Base-by-base conservation (phyloP, 176 grass and related monocot species). In the Avena sativa region DNA sequence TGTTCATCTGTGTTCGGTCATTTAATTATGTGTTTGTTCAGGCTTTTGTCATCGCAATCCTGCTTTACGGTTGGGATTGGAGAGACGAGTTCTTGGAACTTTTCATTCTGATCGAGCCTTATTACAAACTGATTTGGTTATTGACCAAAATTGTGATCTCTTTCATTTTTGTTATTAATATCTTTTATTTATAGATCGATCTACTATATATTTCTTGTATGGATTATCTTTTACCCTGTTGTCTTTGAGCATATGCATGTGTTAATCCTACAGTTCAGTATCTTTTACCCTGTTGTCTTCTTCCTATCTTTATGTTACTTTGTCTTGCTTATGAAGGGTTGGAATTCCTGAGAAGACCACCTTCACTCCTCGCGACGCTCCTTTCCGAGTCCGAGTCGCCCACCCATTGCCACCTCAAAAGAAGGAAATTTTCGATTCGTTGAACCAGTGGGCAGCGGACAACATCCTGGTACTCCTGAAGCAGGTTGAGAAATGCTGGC, bases 351-450 rank as follows among this genome's bases (percentile, higher is more conserved):
- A 34, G 34, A 76, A 32, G 15, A 10, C 73, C 23, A 4, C 74
- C 49, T 55, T 28, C 15, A 55, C 67, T 20, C 67, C 67, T 43
- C 67, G 34, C 8, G 67, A 70, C 16, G 67, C 17, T 34, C 67
- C 30, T 70, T 40, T 19, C 34, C 32, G 16, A 70, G 67, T 43
- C 34, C 64, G 13, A 67, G 28, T 67, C 32, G 20, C 50, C 15
- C 50, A 36, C 26, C 32, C 74, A 56, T 56, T 77, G 49, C 74
- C 74, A 56, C 50, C 74, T 20, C 4, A 56, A 57, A 77, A 77
- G 50, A 55, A 77, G 74, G 74, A 77, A 36, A 19, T 57, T 56
- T 77, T 77, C 9, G 50, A 77, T 56, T 77, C 74, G 28, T 11
- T 77, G 49, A 17, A 77, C 2, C 50, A 30, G 15, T 77, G 74